Percentiles rank a stretch among this genome's conserved stretches.
Evolutionary conservation across 1,139 yeast species (phyloP).

Genomic region (Wickerhamomyces sp.): DNA sequence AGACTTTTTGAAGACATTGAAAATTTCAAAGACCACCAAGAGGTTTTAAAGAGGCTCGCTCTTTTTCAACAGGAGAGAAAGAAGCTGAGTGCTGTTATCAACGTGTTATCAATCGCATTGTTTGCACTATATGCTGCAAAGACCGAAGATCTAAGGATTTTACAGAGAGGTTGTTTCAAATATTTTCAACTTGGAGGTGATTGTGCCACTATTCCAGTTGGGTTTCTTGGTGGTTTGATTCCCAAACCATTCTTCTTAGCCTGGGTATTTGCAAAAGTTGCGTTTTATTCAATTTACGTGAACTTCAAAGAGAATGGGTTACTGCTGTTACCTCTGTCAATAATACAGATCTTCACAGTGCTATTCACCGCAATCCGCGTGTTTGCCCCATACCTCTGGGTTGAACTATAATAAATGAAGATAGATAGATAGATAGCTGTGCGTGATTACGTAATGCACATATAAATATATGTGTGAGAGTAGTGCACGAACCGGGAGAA

Average conservation of each 20-base stretch:
- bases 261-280: conserved; percentile 85
- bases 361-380: conserved; percentile 71
- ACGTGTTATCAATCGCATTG: conserved; percentile 85
- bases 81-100: conserved; percentile 74
- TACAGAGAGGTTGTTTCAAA: conserved; percentile 85
- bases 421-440: too few relatives aligned
- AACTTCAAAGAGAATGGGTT: conserved; percentile 66
- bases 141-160: conserved; percentile 51
- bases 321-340: conserved; percentile 65
- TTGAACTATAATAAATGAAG: too few relatives aligned
- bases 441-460: too few relatives aligned
- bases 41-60: conserved; percentile 48
- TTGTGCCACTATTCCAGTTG: conserved; percentile 74
- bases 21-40: conserved; percentile 53
- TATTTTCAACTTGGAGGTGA: conserved; percentile 85
- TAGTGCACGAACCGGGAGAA: too few relatives aligned
- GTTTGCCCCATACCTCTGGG: conserved; percentile 65
- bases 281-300: conserved; percentile 71
- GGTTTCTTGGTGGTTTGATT: conserved; percentile 74
- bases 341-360: conserved; percentile 64
- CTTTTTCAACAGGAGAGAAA: conserved; percentile 78
- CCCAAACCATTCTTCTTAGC: conserved; percentile 73
- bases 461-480: too few relatives aligned
- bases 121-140: conserved; percentile 91
- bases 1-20: conserved; percentile 52